These are phyloP conservation scores for Aegilops umbellulata DNA, from an alignment of 176 grass and related monocot species.

Conservation along the genomic window DNA sequence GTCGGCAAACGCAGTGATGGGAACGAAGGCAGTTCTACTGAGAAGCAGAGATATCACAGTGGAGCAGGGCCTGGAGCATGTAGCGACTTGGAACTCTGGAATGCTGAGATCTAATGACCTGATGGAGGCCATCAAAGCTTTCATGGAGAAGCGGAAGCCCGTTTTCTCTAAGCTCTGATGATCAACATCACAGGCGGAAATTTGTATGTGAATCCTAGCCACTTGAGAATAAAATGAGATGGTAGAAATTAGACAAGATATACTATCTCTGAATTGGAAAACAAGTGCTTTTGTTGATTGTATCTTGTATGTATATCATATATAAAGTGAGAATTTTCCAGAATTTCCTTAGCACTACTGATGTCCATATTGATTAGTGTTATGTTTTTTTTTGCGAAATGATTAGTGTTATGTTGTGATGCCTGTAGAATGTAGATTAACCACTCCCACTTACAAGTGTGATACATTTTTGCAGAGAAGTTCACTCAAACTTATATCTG, in stretches of 20 bases:
- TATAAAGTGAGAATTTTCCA: background rate
- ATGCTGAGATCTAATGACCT: conserved; percentile 86
- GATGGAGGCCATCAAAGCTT: conserved; percentile 65
- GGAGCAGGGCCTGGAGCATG: conserved; percentile 84
- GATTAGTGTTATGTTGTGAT: background rate
- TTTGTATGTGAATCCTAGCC: background rate
- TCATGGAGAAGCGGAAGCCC: conserved; percentile 68
- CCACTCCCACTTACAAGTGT: background rate
- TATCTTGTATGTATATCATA: background rate
- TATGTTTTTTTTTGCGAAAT: no score
- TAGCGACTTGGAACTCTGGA: conserved; percentile 74
- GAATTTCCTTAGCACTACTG: background rate
- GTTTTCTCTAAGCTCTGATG: conserved; percentile 78
- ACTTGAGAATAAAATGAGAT: background rate
- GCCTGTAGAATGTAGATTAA: background rate
- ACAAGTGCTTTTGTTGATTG: background rate
- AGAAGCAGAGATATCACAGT: conserved; percentile 83
- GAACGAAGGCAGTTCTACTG: conserved; percentile 74
- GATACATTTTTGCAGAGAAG: conserved; percentile 50
- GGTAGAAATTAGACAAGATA: conserved; percentile 1
- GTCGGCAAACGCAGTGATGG: conserved; percentile 73
- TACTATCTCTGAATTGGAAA: background rate
- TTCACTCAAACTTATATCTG: conserved; percentile 72
- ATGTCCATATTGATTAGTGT: background rate
- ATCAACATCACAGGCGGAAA: background rate